These are phyloP conservation scores for Fusarium pseudocircinatum DNA, from an alignment of 2,329 filamentous ascomycete species.

Conservation along the genomic window DNA sequence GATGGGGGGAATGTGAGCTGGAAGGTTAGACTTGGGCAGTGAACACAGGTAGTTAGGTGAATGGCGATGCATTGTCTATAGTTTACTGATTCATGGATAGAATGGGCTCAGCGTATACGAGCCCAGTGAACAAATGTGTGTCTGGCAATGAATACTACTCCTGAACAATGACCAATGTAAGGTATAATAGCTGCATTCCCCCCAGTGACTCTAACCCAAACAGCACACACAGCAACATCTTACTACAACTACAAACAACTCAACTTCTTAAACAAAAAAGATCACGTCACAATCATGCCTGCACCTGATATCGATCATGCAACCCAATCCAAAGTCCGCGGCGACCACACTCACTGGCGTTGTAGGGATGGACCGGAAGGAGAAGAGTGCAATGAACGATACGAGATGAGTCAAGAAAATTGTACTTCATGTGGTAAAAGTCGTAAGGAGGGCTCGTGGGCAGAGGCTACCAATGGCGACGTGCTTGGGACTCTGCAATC, in stretches of 20 bases:
- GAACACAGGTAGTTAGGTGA: neutral
- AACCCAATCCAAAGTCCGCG: neutral
- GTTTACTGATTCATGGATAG: accelerated
- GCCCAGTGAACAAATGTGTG: neutral
- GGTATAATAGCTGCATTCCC: neutral
- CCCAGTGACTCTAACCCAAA: neutral
- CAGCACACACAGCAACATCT: neutral
- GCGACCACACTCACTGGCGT: neutral
- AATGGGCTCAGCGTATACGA: accelerated
- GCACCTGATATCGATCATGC: neutral
- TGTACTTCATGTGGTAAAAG: neutral
- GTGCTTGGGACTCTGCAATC: neutral
- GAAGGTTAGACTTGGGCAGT: neutral
- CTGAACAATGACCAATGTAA: accelerated
- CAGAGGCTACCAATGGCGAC: accelerated
- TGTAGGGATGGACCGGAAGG: no score
- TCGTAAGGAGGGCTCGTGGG: no score
- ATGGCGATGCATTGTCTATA: neutral
- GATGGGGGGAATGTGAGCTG: neutral
- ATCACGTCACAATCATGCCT: neutral
- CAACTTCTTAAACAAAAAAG: neutral
- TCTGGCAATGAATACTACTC: neutral
- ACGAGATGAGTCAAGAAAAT: neutral
- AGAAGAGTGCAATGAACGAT: neutral
- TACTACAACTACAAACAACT: neutral